phyloP scores from a whole-genome alignment of 2,329 filamentous ascomycete species.

The Sporothrix humicola region DNA sequence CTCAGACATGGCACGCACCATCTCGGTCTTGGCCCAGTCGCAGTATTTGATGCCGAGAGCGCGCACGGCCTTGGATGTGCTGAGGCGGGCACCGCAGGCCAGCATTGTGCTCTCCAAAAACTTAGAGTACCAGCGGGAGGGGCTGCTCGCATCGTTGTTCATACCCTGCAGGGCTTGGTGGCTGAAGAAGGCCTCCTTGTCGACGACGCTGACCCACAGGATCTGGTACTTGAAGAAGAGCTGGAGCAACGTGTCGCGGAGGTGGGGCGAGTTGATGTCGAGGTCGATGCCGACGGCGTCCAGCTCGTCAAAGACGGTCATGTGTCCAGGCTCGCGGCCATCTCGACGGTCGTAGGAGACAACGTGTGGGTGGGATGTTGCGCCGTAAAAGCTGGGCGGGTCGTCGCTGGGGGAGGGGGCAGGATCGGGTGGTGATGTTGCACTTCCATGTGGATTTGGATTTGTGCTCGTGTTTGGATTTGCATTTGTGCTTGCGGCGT shows the following conservation, averaged over 20 bases:
- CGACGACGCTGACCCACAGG: slow-evolving; percentile 30
- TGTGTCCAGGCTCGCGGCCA: background rate
- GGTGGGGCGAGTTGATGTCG: slow-evolving; percentile 28
- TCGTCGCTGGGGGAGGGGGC: background rate
- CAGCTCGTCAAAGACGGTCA: slow-evolving; percentile 17
- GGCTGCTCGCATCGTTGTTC: background rate
- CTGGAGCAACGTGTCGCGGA: slow-evolving; percentile 31
- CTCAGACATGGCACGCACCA: slow-evolving; percentile 27
- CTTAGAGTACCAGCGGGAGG: slow-evolving; percentile 27
- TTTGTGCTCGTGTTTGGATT: no score
- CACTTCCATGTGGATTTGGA: no score
- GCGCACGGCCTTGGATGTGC: slow-evolving; percentile 29
- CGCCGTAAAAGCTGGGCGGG: slow-evolving; percentile 30
- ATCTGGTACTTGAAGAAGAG: slow-evolving; percentile 33
- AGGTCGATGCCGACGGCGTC: slow-evolving; percentile 30
- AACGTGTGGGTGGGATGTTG: slow-evolving; percentile 31
- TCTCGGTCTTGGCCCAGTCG: slow-evolving; percentile 27
- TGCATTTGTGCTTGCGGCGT: no score
- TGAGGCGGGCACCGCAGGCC: slow-evolving; percentile 30
- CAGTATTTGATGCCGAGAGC: slow-evolving; percentile 28
- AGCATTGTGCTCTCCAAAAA: slow-evolving; percentile 32
- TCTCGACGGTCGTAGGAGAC: background rate
- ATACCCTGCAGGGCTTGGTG: background rate
- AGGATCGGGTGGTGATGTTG: background rate
- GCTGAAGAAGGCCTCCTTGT: slow-evolving; percentile 25